phyloP scores from a whole-genome alignment of 352 stramenopile species.

The Elongisporangium undulatum region DNA sequence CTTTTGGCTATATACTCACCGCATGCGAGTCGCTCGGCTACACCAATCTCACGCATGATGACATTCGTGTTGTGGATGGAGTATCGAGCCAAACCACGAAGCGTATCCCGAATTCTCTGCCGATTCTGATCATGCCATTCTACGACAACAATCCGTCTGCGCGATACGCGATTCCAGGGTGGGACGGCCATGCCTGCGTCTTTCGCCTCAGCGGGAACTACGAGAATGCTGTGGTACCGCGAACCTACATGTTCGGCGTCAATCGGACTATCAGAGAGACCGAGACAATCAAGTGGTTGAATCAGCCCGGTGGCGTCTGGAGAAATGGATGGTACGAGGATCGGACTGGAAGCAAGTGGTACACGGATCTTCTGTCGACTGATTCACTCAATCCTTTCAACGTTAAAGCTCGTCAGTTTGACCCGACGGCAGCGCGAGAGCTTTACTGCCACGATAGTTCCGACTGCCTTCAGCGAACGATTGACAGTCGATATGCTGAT shows the following conservation, averaged over 20 bases:
- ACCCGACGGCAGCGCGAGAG: neutral
- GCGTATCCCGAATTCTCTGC: constrained; percentile 9
- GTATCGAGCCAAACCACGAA: neutral
- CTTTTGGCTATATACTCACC: constrained; percentile 1
- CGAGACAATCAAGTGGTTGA: neutral
- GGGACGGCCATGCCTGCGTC: constrained; percentile 23
- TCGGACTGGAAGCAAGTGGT: neutral
- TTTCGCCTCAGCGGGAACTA: constrained; percentile 3
- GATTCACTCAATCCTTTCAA: neutral
- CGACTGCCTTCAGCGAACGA: neutral
- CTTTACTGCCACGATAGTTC: neutral
- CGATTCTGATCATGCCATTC: constrained; percentile 21
- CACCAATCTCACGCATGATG: constrained; percentile 5
- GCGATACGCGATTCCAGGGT: constrained; percentile 15
- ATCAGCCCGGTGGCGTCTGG: constrained; percentile 1
- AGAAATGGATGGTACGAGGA: constrained; percentile 12
- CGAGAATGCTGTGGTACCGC: neutral
- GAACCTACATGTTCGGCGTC: neutral
- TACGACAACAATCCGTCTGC: constrained; percentile 11
- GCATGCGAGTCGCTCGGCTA: constrained; percentile 2
- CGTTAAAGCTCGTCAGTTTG: neutral
- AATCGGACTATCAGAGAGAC: neutral
- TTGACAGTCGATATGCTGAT: neutral
- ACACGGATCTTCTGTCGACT: neutral
- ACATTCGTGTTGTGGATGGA: constrained; percentile 3